phyloP scores from a whole-genome alignment of 2,329 filamentous ascomycete genomes.

The Nemania abortiva region DNA sequence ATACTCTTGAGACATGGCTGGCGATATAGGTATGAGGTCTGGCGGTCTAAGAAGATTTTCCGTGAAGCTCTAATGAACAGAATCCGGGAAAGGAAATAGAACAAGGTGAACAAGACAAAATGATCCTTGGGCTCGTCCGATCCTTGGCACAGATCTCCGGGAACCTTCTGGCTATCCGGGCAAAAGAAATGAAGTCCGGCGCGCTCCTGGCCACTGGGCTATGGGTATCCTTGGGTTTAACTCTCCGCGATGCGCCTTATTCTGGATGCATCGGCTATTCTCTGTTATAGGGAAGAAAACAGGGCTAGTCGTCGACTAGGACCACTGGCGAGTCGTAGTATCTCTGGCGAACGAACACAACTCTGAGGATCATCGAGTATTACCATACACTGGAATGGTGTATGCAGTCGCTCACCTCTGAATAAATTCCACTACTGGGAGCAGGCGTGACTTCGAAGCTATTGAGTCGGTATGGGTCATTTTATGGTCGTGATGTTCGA shows the following conservation, averaged over 20 bases:
- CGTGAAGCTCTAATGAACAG: slow-evolving; percentile 16
- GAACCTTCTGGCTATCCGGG: slow-evolving; percentile 32
- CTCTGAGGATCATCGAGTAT: slow-evolving; percentile 24
- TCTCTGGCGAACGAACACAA: slow-evolving; percentile 36
- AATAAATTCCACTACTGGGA: slow-evolving; percentile 29
- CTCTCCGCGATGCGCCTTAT: slow-evolving; percentile 34
- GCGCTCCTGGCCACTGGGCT: slow-evolving; percentile 35
- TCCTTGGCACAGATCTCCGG: slow-evolving; percentile 27
- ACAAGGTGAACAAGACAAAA: slow-evolving; percentile 33
- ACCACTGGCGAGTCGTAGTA: slow-evolving; percentile 36
- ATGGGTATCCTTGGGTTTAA: slow-evolving; percentile 35
- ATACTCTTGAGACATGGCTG: slow-evolving; percentile 60
- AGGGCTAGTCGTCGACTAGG: slow-evolving; percentile 35
- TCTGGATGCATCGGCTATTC: slow-evolving; percentile 31
- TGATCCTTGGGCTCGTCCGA: slow-evolving; percentile 29
- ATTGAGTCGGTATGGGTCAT: slow-evolving; percentile 28
- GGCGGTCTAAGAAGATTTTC: slow-evolving; percentile 50
- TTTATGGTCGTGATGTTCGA: slow-evolving; percentile 38
- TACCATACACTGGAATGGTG: slow-evolving; percentile 29
- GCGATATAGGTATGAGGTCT: slow-evolving; percentile 56
- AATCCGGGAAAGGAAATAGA: slow-evolving; percentile 29
- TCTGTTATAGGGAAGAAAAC: slow-evolving; percentile 33
- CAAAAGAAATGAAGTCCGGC: slow-evolving; percentile 35
- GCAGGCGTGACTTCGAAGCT: slow-evolving; percentile 4
- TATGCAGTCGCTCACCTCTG: slow-evolving; percentile 38